Percentiles rank a stretch among this genome's conserved stretches.
Evolutionary conservation across 805 yeast genomes (phyloP).

Genomic region (Candida namnaoensis): DNA sequence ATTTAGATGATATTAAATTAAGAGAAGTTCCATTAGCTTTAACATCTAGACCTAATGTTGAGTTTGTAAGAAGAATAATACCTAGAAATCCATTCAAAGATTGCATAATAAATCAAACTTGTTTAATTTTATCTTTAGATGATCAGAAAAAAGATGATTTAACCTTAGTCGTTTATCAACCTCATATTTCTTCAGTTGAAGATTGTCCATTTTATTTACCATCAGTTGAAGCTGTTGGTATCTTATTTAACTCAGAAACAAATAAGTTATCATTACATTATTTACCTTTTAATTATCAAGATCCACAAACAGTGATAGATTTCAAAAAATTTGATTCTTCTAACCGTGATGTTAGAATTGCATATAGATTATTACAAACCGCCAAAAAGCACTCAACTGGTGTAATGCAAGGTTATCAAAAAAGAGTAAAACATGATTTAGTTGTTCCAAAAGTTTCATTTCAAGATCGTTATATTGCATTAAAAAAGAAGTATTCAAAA

Average conservation of each 20-base stretch:
- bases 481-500: conserved; percentile 79
- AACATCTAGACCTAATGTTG: conserved; percentile 27
- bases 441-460: conserved; percentile 78
- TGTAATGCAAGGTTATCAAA: conserved; percentile 74
- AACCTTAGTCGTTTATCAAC: conserved; percentile 62
- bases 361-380: conserved; percentile 70
- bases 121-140: conserved; percentile 37
- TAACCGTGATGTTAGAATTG: conserved; percentile 73
- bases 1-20: conserved; percentile 33
- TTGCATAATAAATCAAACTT: conserved; percentile 76
- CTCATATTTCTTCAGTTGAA: conserved; percentile 53
- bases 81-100: conserved; percentile 91
- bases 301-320: conserved; percentile 15
- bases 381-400: conserved; percentile 81
- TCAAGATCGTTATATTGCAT: conserved; percentile 70
- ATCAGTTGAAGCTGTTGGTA: conserved; percentile 69
- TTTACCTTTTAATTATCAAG: conserved; percentile 41
- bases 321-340: conserved; percentile 28
- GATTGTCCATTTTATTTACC: conserved; percentile 89
- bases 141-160: conserved; percentile 22
- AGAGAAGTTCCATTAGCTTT: conserved; percentile 19
- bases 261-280: conserved; percentile 63
- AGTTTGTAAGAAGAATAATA: conserved; percentile 74
- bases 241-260: conserved; percentile 33
- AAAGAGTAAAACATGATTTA: conserved; percentile 81